A percentile compares a stretch with the other conserved stretches of the same genome.
phyloP scores from a whole-genome alignment of 164 flowering plant genomes.

The Taxillus chinensis region DNA sequence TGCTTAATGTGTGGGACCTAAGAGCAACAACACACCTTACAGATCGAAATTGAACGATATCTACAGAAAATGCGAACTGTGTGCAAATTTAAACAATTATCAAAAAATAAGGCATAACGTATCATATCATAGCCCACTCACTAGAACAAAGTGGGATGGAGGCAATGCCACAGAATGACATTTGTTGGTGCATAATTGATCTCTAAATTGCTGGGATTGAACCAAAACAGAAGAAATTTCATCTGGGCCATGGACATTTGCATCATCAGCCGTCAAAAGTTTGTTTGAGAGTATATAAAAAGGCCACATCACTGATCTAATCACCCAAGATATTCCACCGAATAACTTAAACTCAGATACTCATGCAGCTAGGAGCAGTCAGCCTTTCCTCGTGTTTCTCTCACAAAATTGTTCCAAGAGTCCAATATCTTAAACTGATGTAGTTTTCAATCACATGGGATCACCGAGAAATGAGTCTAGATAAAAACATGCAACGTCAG shows the following conservation, averaged over 20 bases:
- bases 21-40: conserved; percentile 8
- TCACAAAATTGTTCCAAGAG: neutral
- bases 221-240: conserved; percentile 15
- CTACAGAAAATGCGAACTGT: too few relatives aligned
- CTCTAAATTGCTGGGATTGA: conserved; percentile 15
- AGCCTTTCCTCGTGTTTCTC: neutral
- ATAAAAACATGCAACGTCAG: too few relatives aligned
- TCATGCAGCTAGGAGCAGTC: neutral
- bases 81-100: neutral
- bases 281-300: conserved; percentile 45
- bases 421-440: neutral
- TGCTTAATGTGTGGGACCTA: conserved; percentile 91
- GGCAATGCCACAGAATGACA: conserved; percentile 18
- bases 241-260: conserved; percentile 13
- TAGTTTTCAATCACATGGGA: neutral
- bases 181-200: conserved; percentile 7
- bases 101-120: neutral
- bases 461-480: neutral
- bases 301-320: conserved; percentile 53
- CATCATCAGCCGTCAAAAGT: conserved; percentile 45
- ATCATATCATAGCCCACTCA: conserved; percentile 20
- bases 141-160: conserved; percentile 48
- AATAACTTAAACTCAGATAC: neutral
- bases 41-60: neutral
- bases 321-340: neutral